phyloP scores from a whole-genome alignment of 129 eudicot species.

The Flaveria linearis region DNA sequence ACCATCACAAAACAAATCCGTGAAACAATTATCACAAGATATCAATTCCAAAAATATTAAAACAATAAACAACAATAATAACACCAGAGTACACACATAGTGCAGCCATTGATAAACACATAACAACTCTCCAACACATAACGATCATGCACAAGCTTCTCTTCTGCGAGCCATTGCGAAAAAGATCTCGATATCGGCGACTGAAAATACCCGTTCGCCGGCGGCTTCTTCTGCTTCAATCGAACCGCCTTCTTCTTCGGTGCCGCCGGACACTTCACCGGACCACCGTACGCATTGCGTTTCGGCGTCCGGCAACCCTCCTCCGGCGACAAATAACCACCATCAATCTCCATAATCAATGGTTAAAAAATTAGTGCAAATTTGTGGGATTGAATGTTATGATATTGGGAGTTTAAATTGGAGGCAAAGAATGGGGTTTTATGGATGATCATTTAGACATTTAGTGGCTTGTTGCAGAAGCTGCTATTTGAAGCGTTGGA shows the following conservation, averaged over 20 bases:
- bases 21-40: constrained; percentile 25
- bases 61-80: not conserved
- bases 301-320: constrained; percentile 64
- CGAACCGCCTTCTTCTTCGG: constrained; percentile 51
- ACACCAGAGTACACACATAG: not conserved
- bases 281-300: constrained; percentile 30
- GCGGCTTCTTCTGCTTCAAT: constrained; percentile 41
- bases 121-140: not conserved
- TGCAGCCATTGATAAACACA: constrained; percentile 18
- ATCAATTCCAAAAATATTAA: constrained; percentile 14
- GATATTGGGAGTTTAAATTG: not conserved
- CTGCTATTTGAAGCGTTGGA: constrained; percentile 20
- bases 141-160: constrained; percentile 36
- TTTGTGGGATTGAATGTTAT: not conserved
- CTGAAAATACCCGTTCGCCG: constrained; percentile 58
- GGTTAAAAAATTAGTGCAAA: not conserved
- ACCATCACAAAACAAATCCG: constrained; percentile 12
- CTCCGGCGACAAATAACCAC: constrained; percentile 38
- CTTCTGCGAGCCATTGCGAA: constrained; percentile 47
- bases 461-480: constrained; percentile 52
- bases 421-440: constrained; percentile 15
- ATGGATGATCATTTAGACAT: constrained; percentile 2
- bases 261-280: constrained; percentile 58
- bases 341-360: constrained; percentile 36
- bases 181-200: constrained; percentile 57